Conservation (phyloP, 2,329 filamentous ascomycete genomes). For the Pseudogymnoascus sp. region DNA sequence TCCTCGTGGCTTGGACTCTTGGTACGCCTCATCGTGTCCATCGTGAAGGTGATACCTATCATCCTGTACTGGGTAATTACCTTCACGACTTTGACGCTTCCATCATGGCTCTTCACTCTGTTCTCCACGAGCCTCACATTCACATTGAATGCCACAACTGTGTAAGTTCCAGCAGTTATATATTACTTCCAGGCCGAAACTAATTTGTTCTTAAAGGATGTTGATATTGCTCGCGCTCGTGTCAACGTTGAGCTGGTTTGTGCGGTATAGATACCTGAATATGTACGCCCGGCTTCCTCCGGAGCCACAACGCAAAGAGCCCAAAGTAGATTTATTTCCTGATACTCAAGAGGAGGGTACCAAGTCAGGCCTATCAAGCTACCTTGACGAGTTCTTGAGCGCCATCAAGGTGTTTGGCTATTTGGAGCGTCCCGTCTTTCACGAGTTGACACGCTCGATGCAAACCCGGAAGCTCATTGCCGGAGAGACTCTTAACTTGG, state of each 20-base stretch:
- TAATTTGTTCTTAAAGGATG: constrained; percentile 43
- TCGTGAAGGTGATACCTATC: constrained; percentile 49
- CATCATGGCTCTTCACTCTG: constrained; percentile 79
- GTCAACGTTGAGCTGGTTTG: constrained; percentile 86
- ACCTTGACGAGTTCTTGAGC: constrained; percentile 93
- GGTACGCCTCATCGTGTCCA: constrained; percentile 46
- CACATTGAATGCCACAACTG: constrained; percentile 95
- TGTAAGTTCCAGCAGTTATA: constrained; percentile 49
- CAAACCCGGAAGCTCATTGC: constrained; percentile 94
- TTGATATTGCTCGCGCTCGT: constrained; percentile 69
- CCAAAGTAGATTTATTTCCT: constrained; percentile 89
- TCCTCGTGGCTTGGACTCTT: constrained; percentile 51
- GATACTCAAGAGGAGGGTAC: constrained; percentile 83
- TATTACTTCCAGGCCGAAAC: constrained; percentile 8
- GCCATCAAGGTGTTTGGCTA: constrained; percentile 99
- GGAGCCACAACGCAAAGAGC: constrained; percentile 92
- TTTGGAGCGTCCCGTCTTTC: constrained; percentile 90
- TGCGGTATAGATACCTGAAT: constrained; percentile 91
- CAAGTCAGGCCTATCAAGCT: constrained; percentile 89
- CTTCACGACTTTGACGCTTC: constrained; percentile 80
- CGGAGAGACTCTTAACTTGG: constrained; percentile 86
- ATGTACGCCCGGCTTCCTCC: constrained; percentile 93
- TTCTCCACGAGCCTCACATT: constrained; percentile 92
- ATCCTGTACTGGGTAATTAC: constrained; percentile 73
- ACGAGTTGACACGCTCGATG: constrained; percentile 96